Evolutionary conservation across 495 filamentous ascomycete genomes (phyloP).

Genomic region (Immersiella caudata): DNA sequence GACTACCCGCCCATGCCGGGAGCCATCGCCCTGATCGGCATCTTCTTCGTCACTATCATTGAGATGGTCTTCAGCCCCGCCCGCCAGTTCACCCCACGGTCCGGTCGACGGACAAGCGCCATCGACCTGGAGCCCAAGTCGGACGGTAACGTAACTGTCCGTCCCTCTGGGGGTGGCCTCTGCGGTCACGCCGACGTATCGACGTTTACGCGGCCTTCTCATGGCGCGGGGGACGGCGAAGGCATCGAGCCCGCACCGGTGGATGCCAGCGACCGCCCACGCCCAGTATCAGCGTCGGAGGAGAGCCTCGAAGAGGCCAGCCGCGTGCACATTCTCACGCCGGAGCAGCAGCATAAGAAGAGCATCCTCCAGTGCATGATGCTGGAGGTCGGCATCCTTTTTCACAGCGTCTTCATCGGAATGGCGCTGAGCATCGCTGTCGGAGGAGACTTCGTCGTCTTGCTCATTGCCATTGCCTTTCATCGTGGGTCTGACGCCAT

Average conservation of each 20-base stretch:
- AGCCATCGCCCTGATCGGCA: constrained; percentile 73
- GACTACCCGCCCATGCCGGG: constrained; percentile 77
- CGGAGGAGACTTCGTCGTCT: constrained; percentile 73
- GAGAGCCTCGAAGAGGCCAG: constrained; percentile 33
- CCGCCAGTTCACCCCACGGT: constrained; percentile 36
- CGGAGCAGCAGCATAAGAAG: constrained; percentile 54
- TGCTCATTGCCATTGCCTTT: constrained; percentile 80
- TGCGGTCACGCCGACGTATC: constrained; percentile 23
- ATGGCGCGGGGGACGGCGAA: background rate
- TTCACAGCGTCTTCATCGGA: constrained; percentile 85
- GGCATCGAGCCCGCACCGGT: constrained; percentile 21
- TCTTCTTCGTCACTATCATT: constrained; percentile 71
- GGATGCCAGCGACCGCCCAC: background rate
- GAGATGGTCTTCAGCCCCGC: constrained; percentile 71
- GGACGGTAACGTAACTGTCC: background rate
- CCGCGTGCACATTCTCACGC: constrained; percentile 29
- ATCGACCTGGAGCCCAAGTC: background rate
- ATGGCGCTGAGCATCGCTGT: constrained; percentile 81
- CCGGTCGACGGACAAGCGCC: background rate
- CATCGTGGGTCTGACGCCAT: constrained; percentile 51
- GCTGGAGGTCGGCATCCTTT: constrained; percentile 81
- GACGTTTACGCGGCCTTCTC: constrained; percentile 22
- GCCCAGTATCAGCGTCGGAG: constrained; percentile 3
- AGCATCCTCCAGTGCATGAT: constrained; percentile 76
- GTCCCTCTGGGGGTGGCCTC: constrained; percentile 9